These are phyloP conservation scores for Syzygium jambos DNA, from an alignment of 345 rosid species.

Conservation along the genomic window DNA sequence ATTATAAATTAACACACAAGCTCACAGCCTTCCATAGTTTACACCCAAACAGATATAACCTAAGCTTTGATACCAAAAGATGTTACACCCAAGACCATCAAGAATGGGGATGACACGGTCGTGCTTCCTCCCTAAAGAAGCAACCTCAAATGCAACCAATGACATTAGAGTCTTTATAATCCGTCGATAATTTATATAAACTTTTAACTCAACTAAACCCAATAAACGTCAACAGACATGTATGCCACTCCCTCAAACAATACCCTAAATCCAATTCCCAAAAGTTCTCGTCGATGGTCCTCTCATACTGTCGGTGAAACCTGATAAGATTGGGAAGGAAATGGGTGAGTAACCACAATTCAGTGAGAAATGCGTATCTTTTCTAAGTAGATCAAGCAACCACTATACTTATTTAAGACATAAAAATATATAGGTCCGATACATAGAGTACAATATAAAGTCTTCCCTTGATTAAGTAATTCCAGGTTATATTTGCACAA, in stretches of 20 bases:
- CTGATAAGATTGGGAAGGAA: neutral
- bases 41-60: too few species aligned
- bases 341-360: too few species aligned
- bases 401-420: too few species aligned
- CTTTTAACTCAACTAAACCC: neutral
- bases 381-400: neutral
- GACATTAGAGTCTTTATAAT: too few species aligned
- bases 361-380: neutral
- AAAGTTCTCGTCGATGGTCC: neutral
- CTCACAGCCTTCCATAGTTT: too few species aligned
- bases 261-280: neutral
- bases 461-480: too few species aligned
- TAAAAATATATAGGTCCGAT: too few species aligned
- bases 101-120: accelerated
- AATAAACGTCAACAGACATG: too few species aligned
- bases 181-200: neutral
- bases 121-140: neutral
- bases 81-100: neutral
- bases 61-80: too few species aligned
- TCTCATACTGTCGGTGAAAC: neutral
- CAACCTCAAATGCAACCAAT: neutral
- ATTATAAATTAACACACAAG: too few species aligned
- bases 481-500: too few species aligned
- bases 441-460: too few species aligned
- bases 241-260: neutral